Evolutionary conservation across 139 green algal species (phyloP), one percentile per base, ranked within the genome.

Genomic region (Tetratostichococcus sp.): DNA sequence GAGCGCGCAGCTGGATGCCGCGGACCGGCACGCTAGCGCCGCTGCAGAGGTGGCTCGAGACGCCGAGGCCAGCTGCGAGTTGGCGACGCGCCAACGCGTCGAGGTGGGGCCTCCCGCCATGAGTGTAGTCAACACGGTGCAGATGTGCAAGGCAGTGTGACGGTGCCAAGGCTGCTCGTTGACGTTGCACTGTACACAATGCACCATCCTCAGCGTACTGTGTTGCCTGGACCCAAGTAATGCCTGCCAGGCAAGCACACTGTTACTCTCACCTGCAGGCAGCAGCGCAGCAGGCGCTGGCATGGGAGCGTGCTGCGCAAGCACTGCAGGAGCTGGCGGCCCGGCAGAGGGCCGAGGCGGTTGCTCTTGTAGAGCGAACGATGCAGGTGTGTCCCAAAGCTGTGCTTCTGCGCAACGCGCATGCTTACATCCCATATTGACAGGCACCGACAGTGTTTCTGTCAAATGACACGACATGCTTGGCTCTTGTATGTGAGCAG

Each of bases 1-100:
- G 14, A 84, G 85, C 31, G 77, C 68, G 23, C 66, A 81, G 66
- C 74, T 86, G 23, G 67, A 80, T 50, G 69, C 35, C 22, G 66
- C 76, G 43, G 69, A 35, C 22, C 28, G 42, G 26, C 8, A 35
- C 3, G 35, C 35, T 16, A 23, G 30, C 4, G 50, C 34, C 1
- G n/a, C 66, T 19, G 30, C 66, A n/a, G 30, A 30, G 32, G 71
- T 17, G 26, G 30, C 66, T 2, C 43, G 71, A 28, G 50, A 33
- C 2, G 71, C 43, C 16, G 43, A 75, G 23, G 43, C n/a, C 17
- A 26, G n/a, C 25, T 75, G 71, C 43, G 43, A 42, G 33, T 30
- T 14, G 2, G 30, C 43, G 43, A 31, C 66, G 26, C 62, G 62
- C 34, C 50, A 26, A 2, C 11, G 50, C 14, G 50, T 26, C 50